Evolutionary conservation across 2,329 filamentous ascomycete genomes (phyloP), one percentile per base, ranked within the genome.

Genomic region (Xylariaceae sp.): DNA sequence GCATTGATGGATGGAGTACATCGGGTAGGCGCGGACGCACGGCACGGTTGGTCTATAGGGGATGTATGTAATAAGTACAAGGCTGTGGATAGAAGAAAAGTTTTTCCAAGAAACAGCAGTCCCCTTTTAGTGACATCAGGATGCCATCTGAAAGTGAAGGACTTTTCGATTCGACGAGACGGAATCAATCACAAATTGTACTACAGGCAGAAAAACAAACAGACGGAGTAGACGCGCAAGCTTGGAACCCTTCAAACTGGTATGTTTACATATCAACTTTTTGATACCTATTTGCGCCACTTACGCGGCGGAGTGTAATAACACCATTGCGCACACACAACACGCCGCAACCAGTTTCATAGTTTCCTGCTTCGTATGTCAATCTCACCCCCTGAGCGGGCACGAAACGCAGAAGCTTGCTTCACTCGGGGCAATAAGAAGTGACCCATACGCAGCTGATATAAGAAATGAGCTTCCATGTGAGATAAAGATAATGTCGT

Each of bases 391-490:
- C 19, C 19, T 19, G 19, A 19, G 19, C 45, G 19, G 34, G 32
- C 37, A 47, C 34, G 30, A 49, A 54, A 51, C 9, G 47, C 35
- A 51, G 34, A 37, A 32, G 26, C 19, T 19, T 19, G 30, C 30
- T 48, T 47, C 42, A 48, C 19, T 32, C 30, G n/a, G 27, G 31
- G n/a, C 39, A 31, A 27, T 41, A 30, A 41, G 26, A 43, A 41
- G 52, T 49, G 50, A 49, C 19, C 19, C 40, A 55, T 52, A 51
- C 43, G 51, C 7, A 57, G 57, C 57, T 59, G 57, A 54, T 54
- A 55, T 47, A 48, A 55, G 40, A 35, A 34, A 67, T 67, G 62
- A 67, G 65, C 65, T 55, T 57, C 52, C 45, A 46, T 58, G 60
- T 57, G 55, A 61, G 56, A 53, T 47, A 34, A 57, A 51, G n/a